Percentiles rank a stretch among this genome's conserved stretches.
Evolutionary conservation across 2,329 filamentous ascomycete species (phyloP).

Genomic region (Trichoderma simmonsii): DNA sequence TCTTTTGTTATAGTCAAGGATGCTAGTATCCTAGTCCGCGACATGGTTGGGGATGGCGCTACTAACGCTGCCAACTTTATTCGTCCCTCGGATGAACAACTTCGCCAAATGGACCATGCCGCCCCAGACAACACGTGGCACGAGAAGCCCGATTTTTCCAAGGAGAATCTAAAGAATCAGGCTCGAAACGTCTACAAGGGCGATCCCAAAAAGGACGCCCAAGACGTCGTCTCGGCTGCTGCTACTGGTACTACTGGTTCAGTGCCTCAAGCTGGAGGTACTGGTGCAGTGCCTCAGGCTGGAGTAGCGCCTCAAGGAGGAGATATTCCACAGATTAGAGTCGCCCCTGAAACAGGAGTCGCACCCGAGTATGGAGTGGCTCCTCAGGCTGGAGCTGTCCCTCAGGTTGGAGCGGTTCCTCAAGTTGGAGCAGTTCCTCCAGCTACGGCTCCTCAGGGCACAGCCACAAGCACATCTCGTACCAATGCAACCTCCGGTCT

Average conservation of each 20-base stretch:
- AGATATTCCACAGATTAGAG: not conserved
- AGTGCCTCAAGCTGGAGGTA: conserved; percentile 43
- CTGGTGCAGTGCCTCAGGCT: not conserved
- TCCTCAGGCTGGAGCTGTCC: conserved; percentile 32
- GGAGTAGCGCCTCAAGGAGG: conserved; percentile 18
- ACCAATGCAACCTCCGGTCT: conserved; percentile 39
- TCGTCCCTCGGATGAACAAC: conserved; percentile 72
- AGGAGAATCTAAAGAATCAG: conserved; percentile 66
- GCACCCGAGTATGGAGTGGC: conserved; percentile 32
- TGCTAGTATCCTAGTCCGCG: conserved; percentile 74
- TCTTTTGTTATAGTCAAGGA: conserved; percentile 59
- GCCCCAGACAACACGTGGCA: conserved; percentile 94
- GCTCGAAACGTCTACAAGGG: conserved; percentile 60
- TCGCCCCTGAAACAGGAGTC: not conserved
- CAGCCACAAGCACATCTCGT: not conserved
- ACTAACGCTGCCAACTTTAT: conserved; percentile 71
- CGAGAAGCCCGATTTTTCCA: conserved; percentile 74
- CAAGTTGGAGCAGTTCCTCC: conserved; percentile 37
- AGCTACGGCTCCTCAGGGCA: not conserved
- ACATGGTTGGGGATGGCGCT: conserved; percentile 89
- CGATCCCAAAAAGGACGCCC: conserved; percentile 54
- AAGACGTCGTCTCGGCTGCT: conserved; percentile 58
- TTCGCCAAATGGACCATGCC: conserved; percentile 74
- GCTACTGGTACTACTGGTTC: conserved; percentile 44
- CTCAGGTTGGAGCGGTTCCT: not conserved